Percentiles rank a stretch among this genome's conserved stretches.
phyloP scores from a whole-genome alignment of 1,284 basidiomycete species.

The Rhodotorula mucilaginosa region DNA sequence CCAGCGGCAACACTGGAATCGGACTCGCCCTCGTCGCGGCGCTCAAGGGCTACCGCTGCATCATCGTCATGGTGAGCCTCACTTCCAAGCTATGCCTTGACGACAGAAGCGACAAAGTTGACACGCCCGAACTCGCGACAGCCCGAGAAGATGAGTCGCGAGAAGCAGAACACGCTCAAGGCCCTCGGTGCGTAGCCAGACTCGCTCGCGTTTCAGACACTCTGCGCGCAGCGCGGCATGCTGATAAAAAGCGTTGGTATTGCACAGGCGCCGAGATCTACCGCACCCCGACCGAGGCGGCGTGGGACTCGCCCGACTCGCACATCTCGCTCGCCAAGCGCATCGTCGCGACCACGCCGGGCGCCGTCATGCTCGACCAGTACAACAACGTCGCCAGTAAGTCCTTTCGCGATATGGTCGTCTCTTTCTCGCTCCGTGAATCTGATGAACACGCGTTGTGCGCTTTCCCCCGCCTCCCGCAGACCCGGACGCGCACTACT shows the following conservation, averaged over 20 bases:
- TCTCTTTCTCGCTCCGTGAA: neutral
- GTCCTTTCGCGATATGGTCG: neutral
- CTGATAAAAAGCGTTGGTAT: fast-evolving
- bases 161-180: slow-evolving; percentile 89
- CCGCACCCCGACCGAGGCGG: slow-evolving; percentile 86
- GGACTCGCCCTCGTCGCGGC: slow-evolving; percentile 88
- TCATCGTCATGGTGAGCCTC: slow-evolving; percentile 69
- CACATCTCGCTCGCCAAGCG: slow-evolving; percentile 79
- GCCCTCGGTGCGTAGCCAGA: slow-evolving; percentile 56
- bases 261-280: slow-evolving; percentile 83
- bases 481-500: slow-evolving; percentile 82
- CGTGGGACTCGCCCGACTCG: slow-evolving; percentile 78
- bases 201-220: no score
- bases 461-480: no score
- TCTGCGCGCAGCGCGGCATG: no score
- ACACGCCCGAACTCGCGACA: slow-evolving; percentile 1
- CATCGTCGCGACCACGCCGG: slow-evolving; percentile 73
- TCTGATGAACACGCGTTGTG: neutral
- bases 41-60: slow-evolving; percentile 72
- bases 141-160: slow-evolving; percentile 94
- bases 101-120: neutral
- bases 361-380: slow-evolving; percentile 89
- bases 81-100: no score
- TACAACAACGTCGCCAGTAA: slow-evolving; percentile 64
- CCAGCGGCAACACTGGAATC: slow-evolving; percentile 61